These are phyloP conservation scores for Madurella mycetomatis DNA, from an alignment of 2,329 filamentous ascomycete genomes.

Conservation along the genomic window DNA sequence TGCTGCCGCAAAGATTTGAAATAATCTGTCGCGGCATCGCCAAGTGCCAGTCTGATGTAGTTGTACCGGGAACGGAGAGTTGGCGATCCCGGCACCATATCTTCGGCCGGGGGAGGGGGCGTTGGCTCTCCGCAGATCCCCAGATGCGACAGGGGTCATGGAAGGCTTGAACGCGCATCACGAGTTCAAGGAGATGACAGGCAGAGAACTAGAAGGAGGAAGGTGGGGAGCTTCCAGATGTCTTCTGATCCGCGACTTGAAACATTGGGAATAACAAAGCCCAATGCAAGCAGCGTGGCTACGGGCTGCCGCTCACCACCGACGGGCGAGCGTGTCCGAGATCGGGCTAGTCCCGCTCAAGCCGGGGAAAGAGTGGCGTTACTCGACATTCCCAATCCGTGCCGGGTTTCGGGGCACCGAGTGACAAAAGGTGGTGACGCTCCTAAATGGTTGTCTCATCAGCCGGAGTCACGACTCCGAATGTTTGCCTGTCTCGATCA, in stretches of 20 bases:
- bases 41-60: background rate
- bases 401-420: constrained; percentile 1
- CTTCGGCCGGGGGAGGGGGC: background rate
- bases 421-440: background rate
- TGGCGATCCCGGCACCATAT: constrained; percentile 7
- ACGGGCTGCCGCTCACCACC: no score
- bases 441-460: constrained; percentile 16
- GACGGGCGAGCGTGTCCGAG: no score
- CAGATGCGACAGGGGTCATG: background rate
- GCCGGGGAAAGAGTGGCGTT: background rate
- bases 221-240: constrained; percentile 19
- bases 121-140: background rate
- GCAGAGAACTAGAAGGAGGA: background rate
- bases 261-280: constrained; percentile 10
- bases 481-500: background rate
- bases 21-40: no score
- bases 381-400: background rate
- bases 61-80: constrained; percentile 4
- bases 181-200: no score
- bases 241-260: constrained; percentile 20
- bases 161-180: no score
- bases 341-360: background rate
- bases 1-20: no score
- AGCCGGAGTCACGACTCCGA: constrained; percentile 18
- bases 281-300: constrained; percentile 4